Percentiles rank a stretch among this genome's conserved stretches.
These are phyloP conservation scores for Cystofilobasidium bisporidii DNA, from an alignment of 768 basidiomycete genomes.

Conservation along the genomic window DNA sequence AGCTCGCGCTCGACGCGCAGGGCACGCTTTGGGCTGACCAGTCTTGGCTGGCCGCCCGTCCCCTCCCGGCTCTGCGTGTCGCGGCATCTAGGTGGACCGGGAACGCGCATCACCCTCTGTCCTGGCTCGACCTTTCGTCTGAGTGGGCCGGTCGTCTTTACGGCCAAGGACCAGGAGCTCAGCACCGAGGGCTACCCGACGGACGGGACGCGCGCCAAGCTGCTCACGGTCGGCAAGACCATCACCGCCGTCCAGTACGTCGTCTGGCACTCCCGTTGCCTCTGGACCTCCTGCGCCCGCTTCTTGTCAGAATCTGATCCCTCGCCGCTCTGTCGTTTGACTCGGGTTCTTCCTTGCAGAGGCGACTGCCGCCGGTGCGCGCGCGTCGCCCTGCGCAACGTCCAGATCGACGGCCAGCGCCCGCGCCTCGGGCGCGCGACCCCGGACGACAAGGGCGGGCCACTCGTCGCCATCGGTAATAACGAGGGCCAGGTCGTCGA, in stretches of 20 bases:
- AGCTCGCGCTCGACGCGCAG: background rate
- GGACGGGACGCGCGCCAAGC: slow-evolving; percentile 38
- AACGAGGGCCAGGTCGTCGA: slow-evolving; percentile 38
- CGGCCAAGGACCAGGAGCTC: slow-evolving; percentile 41
- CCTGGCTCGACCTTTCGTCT: slow-evolving; percentile 36
- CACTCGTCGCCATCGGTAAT: slow-evolving; percentile 36
- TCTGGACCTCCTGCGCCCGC: background rate
- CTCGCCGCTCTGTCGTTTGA: background rate
- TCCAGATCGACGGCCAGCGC: slow-evolving; percentile 40
- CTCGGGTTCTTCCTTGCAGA: slow-evolving; percentile 1
- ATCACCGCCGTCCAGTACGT: slow-evolving; percentile 36
- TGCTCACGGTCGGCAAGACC: slow-evolving; percentile 42
- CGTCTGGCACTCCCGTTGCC: background rate
- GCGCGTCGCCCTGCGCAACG: slow-evolving; percentile 34
- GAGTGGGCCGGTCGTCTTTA: slow-evolving; percentile 39
- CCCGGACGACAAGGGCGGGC: slow-evolving; percentile 12
- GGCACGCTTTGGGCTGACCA: too few relatives aligned
- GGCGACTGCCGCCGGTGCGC: slow-evolving; percentile 42
- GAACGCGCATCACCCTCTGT: slow-evolving; percentile 40
- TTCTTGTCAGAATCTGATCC: background rate
- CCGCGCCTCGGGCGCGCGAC: slow-evolving; percentile 36
- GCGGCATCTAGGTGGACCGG: slow-evolving; percentile 36
- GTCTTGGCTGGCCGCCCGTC: background rate
- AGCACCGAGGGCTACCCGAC: slow-evolving; percentile 43
- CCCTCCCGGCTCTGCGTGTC: background rate